Base-by-base conservation (phyloP, 192 early-diverging fungal genomes). In the Lunasporangiospora selenospora region DNA sequence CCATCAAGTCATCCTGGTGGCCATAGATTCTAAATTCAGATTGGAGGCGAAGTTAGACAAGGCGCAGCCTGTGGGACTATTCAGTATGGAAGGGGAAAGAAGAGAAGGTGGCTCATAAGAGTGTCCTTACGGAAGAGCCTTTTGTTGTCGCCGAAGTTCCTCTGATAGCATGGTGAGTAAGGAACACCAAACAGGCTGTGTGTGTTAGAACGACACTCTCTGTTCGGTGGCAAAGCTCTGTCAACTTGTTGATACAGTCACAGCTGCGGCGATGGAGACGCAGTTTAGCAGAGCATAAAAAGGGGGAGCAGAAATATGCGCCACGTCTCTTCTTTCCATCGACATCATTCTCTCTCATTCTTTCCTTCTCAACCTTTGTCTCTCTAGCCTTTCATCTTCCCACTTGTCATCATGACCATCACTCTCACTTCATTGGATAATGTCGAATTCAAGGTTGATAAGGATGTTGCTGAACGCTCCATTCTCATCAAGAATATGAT, bases 401-500 rank as follows among this genome's bases (percentile, higher is more conserved):
- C 37, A 2, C 23, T 36, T n/a, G 11, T 23, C 53, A 42, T 24
- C 27, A 64, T 64, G 62, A 40, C 50, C 53, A 56, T 87, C 31
- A 80, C 67, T 19, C 85, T 92, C 45, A 65, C 80, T 38, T 87
- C 85, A 38, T 89, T 87, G 6, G 89, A 92, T 56, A 70, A 73
- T 26, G 75, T 80, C 49, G 61, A 81, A 37, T 89, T 89, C 45
- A 73, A 62, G 26, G 87, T 92, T 26, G 80, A 83, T 37, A 81
- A 81, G 67, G 80, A 82, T 33, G 83, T 91, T 13, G 87, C 87
- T 16, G 75, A 81, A 45, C 87, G 87, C 65, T 90, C 89, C 50
- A 75, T 85, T 6, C 78, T 92, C 45, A 88, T 93, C 70, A 88
- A 86, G 66, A 91, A 90, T 76, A 81, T 92, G 85, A 77, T 92